Evolutionary conservation across 768 basidiomycete species (phyloP).

Genomic region (Psilocybe cyanescens): DNA sequence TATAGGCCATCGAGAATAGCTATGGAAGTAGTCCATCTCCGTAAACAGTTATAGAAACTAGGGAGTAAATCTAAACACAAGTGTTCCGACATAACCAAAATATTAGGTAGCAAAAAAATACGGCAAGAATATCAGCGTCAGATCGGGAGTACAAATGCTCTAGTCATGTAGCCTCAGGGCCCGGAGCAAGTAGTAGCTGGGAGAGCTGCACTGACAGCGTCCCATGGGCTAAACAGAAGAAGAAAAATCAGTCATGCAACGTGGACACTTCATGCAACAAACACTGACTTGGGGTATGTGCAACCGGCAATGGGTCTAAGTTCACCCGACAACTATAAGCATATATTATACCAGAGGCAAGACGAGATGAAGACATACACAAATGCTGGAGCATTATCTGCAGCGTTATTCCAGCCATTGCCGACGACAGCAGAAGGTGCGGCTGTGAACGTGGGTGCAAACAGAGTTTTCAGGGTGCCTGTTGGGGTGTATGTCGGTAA

Average conservation of each 20-base stretch:
- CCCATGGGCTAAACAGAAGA: constrained; percentile 50
- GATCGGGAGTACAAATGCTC: neutral
- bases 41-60: constrained; percentile 1
- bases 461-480: constrained; percentile 63
- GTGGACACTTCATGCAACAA: neutral
- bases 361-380: constrained; percentile 39
- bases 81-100: neutral
- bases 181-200: constrained; percentile 49
- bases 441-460: constrained; percentile 64
- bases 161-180: neutral
- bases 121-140: neutral
- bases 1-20: neutral
- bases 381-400: constrained; percentile 63
- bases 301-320: constrained; percentile 61
- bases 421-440: constrained; percentile 61
- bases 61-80: neutral
- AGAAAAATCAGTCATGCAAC: constrained; percentile 4
- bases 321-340: neutral
- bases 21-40: constrained; percentile 5
- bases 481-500: constrained; percentile 78
- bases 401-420: constrained; percentile 74
- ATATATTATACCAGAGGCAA: constrained; percentile 4
- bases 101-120: neutral
- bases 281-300: constrained; percentile 56
- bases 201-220: constrained; percentile 52